Percentiles rank a stretch among this genome's conserved stretches.
These are phyloP conservation scores for Boletales sp. DNA, from an alignment of 768 basidiomycete genomes.

Conservation along the genomic window DNA sequence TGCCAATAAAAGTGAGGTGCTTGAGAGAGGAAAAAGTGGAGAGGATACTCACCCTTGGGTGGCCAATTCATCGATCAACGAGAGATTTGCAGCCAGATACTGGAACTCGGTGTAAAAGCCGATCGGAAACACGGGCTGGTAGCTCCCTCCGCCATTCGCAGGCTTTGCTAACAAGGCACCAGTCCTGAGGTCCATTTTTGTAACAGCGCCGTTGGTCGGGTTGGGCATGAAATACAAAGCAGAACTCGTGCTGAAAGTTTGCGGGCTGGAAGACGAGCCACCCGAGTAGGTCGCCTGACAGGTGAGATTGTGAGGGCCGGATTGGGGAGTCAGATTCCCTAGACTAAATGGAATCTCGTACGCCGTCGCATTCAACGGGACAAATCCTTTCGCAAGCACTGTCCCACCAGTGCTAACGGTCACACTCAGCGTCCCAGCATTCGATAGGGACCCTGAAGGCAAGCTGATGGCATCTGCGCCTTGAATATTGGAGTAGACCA, in stretches of 20 bases:
- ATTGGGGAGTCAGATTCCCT: constrained; percentile 39
- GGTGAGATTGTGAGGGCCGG: constrained; percentile 26
- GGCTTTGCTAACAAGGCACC: constrained; percentile 51
- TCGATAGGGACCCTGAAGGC: constrained; percentile 24
- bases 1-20: neutral
- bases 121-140: constrained; percentile 47
- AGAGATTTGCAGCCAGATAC: constrained; percentile 14
- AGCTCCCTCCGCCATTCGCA: constrained; percentile 44
- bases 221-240: constrained; percentile 47
- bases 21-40: neutral
- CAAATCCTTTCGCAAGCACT: constrained; percentile 40
- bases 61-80: constrained; percentile 31
- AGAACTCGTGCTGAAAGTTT: constrained; percentile 42
- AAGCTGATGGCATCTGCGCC: constrained; percentile 43
- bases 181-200: constrained; percentile 59
- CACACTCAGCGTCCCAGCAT: constrained; percentile 34
- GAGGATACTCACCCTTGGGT: constrained; percentile 21
- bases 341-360: constrained; percentile 48
- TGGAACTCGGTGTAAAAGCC: constrained; percentile 45
- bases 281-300: constrained; percentile 24
- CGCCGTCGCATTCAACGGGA: constrained; percentile 51
- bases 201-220: constrained; percentile 45
- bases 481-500: constrained; percentile 43
- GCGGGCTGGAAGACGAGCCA: constrained; percentile 27
- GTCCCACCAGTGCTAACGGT: constrained; percentile 44